Evolutionary conservation across 805 yeast species (phyloP).

Genomic region (Saccharomycopsis sp.): DNA sequence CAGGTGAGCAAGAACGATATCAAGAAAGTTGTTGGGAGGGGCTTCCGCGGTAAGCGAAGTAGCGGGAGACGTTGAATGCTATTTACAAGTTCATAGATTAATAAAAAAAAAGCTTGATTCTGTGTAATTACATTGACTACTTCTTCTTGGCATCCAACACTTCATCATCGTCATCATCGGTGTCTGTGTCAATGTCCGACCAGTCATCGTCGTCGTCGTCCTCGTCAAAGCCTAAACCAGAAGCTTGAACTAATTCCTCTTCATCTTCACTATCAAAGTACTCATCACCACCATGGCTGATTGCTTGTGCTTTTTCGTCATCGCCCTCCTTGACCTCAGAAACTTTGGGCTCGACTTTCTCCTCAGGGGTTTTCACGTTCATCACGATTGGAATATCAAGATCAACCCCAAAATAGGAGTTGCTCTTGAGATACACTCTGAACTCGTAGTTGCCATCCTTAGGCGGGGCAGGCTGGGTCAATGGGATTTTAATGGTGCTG

Average conservation of each 20-base stretch:
- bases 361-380: conserved; percentile 37
- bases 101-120: no score
- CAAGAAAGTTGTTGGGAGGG: conserved; percentile 33
- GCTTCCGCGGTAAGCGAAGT: no score
- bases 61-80: no score
- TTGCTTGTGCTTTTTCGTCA: conserved; percentile 21
- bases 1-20: conserved; percentile 61
- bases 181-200: conserved; percentile 54
- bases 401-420: conserved; percentile 78
- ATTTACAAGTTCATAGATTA: no score
- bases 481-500: conserved; percentile 68
- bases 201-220: conserved; percentile 34
- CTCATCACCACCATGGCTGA: conserved; percentile 32
- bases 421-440: conserved; percentile 59
- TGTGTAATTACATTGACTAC: conserved; percentile 12
- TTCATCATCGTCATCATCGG: conserved; percentile 48
- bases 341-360: conserved; percentile 29
- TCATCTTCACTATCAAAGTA: conserved; percentile 30
- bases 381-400: conserved; percentile 60
- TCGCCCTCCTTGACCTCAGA: no score
- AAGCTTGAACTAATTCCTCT: conserved; percentile 26
- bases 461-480: conserved; percentile 72
- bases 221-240: conserved; percentile 33
- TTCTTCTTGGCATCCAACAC: conserved; percentile 18
- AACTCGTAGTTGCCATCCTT: conserved; percentile 56